phyloP scores from a whole-genome alignment of 1,284 basidiomycete genomes.

The Takashimella tepidaria region DNA sequence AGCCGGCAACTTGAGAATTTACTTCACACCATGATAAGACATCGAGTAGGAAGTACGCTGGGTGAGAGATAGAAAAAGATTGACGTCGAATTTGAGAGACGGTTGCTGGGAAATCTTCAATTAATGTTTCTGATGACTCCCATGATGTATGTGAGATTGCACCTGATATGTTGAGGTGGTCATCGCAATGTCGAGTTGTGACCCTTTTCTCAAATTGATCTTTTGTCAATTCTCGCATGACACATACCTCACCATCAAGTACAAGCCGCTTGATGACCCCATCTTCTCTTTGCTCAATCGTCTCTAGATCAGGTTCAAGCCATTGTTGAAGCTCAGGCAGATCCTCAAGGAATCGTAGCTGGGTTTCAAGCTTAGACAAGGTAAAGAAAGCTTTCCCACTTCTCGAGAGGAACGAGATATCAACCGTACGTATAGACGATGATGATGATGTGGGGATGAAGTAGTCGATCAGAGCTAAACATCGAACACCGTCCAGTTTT shows the following conservation, averaged over 20 bases:
- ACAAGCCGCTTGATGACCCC: constrained; percentile 34
- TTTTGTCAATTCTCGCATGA: constrained; percentile 16
- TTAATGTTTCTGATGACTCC: constrained; percentile 15
- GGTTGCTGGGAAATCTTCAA: constrained; percentile 40
- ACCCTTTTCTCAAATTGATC: not conserved
- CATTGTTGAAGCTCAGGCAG: constrained; percentile 15
- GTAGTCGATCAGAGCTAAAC: constrained; percentile 37
- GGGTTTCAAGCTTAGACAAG: constrained; percentile 21
- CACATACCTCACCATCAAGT: constrained; percentile 45
- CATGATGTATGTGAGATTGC: constrained; percentile 17
- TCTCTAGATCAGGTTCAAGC: constrained; percentile 15
- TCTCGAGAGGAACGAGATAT: constrained; percentile 28
- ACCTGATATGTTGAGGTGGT: not conserved
- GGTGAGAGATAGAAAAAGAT: constrained; percentile 19
- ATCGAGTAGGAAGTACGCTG: constrained; percentile 40
- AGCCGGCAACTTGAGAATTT: not conserved
- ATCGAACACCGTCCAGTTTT: constrained; percentile 45
- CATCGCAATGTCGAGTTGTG: constrained; percentile 1
- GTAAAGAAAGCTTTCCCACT: constrained; percentile 34
- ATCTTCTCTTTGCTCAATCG: not conserved
- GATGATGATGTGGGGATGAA: constrained; percentile 6
- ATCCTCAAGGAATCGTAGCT: constrained; percentile 14
- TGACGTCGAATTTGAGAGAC: constrained; percentile 31
- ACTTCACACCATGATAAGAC: constrained; percentile 32
- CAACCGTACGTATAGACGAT: constrained; percentile 6